Base-by-base conservation (phyloP, 768 basidiomycete species). In the Sporobolomyces phaffii region DNA sequence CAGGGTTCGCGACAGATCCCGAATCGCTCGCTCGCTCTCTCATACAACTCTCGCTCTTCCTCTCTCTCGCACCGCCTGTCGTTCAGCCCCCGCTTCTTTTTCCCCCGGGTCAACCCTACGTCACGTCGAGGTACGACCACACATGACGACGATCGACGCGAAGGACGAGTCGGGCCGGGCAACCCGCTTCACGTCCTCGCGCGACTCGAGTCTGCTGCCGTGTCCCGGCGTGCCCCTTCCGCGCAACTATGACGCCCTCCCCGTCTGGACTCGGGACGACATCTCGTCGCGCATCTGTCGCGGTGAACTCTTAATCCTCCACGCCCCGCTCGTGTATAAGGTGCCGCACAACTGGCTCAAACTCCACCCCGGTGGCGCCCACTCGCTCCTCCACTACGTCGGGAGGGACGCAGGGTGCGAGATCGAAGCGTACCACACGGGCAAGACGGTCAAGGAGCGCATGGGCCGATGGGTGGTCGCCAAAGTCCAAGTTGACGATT, bases 321-420 rank as follows among this genome's bases (percentile, higher is more conserved):
- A 71, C 41, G 47, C 69, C 13, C 69, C 69, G 2, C 66, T 72
- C 48, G 70, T 72, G 28, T 72, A 72, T 54, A 52, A 60, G 17
- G 48, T 72, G 26, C 70, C 70, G 17, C 62, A 62, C 51, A 17
- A 50, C 13, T 72, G 70, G 70, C 66, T 72, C 53, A 40, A 49
- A 5, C 31, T 63, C 9, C 70, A 72, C 22, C 96, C 96, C 1
- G 96, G 96, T 47, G 92, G 94, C 43, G 77, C 84, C 6, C 86
- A 97, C 53, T 83, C 91, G 18, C 84, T 99, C 63, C 85, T 94
- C 29, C 96, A 99, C 79, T 97, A 92, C 74, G 86, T 97, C 45
- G 96, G 94, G 5, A 83, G 94, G 61, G 93, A 99, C 76, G 93
- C 94, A 0, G 84, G 90, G 0, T 89, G 94, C 79, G 96, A 99